These are phyloP conservation scores for Alternaria gansuensis DNA, from an alignment of 2,329 filamentous ascomycete genomes.

Conservation along the genomic window DNA sequence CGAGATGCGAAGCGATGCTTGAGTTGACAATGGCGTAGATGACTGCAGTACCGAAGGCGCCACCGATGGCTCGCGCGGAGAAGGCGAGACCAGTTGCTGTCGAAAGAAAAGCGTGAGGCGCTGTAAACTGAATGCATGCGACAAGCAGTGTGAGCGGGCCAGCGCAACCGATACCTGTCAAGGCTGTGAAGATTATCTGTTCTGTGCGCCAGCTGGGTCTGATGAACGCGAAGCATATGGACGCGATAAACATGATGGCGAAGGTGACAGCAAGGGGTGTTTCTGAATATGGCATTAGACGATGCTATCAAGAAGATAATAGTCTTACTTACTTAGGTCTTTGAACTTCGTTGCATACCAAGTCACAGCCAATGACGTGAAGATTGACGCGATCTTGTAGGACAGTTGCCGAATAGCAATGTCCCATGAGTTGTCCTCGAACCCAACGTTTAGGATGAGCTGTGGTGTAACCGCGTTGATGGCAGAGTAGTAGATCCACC, in stretches of 20 bases:
- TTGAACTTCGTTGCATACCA: conserved; percentile 43
- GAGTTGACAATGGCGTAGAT: conserved; percentile 44
- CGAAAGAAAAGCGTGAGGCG: conserved; percentile 43
- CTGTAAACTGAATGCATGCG: conserved; percentile 45
- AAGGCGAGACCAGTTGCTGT: conserved; percentile 48
- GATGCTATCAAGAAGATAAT: neutral
- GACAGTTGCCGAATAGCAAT: conserved; percentile 44
- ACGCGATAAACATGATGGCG: conserved; percentile 39
- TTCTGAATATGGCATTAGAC: conserved; percentile 18
- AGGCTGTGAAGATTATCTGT: conserved; percentile 40
- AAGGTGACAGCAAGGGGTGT: conserved; percentile 41
- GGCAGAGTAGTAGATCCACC: conserved; percentile 63
- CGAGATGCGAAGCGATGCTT: conserved; percentile 34
- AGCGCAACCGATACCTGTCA: conserved; percentile 41
- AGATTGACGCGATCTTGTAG: conserved; percentile 38
- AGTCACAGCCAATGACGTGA: conserved; percentile 36
- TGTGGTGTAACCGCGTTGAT: conserved; percentile 47
- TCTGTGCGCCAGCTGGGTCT: conserved; percentile 35
- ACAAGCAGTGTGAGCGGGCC: conserved; percentile 47
- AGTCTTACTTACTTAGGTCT: conserved; percentile 36
- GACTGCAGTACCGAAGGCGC: conserved; percentile 45
- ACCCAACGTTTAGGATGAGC: conserved; percentile 44
- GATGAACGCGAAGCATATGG: conserved; percentile 41
- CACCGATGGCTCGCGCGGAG: conserved; percentile 46
- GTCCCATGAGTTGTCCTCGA: conserved; percentile 43